phyloP scores from a whole-genome alignment of 768 basidiomycete genomes.

The Pleurotus cornucopiae region DNA sequence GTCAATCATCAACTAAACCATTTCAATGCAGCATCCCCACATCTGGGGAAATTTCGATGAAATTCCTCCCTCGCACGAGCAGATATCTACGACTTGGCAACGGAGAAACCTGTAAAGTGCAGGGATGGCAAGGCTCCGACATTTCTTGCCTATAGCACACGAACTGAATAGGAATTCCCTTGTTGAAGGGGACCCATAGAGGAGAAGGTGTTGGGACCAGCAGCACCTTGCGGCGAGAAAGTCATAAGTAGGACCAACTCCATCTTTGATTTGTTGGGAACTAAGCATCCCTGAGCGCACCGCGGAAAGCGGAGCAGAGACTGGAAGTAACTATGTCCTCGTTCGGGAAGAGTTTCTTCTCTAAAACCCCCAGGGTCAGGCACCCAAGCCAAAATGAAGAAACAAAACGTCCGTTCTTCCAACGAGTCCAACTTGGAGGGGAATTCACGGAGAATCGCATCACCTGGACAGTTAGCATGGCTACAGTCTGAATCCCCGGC shows the following conservation, averaged over 20 bases:
- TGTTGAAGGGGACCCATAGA: too few species aligned
- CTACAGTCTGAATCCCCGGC: conserved; percentile 12
- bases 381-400: conserved; percentile 8
- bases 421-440: conserved; percentile 6
- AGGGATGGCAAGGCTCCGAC: background rate
- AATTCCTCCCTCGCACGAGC: background rate
- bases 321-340: background rate
- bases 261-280: background rate
- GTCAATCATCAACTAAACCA: background rate
- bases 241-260: background rate
- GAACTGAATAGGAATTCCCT: background rate
- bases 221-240: background rate
- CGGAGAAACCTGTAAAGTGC: conserved; percentile 4
- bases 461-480: conserved; percentile 26
- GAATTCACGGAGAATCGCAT: conserved; percentile 41
- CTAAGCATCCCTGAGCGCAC: too few species aligned
- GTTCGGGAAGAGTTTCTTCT: background rate
- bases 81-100: conserved; percentile 1
- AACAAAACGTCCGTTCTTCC: background rate
- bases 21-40: conserved; percentile 1
- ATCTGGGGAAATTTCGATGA: conserved; percentile 8
- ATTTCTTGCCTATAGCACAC: conserved; percentile 2
- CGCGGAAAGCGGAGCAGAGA: too few species aligned
- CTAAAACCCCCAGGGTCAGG: background rate
- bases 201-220: background rate